Conservation (phyloP, 495 filamentous ascomycete species). For the Aspergillus saccharolyticus region DNA sequence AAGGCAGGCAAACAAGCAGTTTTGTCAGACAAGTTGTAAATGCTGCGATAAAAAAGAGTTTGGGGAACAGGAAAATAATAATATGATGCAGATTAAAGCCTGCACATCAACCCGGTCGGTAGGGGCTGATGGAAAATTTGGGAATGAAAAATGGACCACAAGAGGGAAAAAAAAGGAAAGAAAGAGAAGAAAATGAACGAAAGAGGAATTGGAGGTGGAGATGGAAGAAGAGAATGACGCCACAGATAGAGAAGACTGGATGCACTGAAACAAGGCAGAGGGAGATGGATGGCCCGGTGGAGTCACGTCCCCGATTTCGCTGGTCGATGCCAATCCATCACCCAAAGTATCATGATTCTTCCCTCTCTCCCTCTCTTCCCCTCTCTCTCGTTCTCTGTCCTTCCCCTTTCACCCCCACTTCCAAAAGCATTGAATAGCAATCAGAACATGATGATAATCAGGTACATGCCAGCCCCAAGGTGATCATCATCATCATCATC, state of each 20-base stretch:
- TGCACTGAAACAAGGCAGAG: constrained; percentile 2
- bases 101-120: background rate
- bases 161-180: constrained; percentile 3
- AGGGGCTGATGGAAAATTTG: background rate
- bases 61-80: constrained; percentile 4
- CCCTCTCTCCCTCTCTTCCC: no score
- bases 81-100: background rate
- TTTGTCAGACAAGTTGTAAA: background rate
- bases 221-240: constrained; percentile 3
- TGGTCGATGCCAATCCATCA: constrained; percentile 1
- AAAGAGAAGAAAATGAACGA: constrained; percentile 4
- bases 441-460: no score
- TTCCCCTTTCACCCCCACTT: no score
- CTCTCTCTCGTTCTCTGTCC: no score
- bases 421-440: no score
- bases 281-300: constrained; percentile 7
- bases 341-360: no score
- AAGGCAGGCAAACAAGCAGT: background rate
- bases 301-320: background rate
- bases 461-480: no score
- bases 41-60: constrained; percentile 3
- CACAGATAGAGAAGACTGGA: background rate
- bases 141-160: background rate
- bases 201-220: constrained; percentile 6
- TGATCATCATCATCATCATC: no score